phyloP scores from a whole-genome alignment of 768 basidiomycete genomes.

The Russula griseocarnosa region DNA sequence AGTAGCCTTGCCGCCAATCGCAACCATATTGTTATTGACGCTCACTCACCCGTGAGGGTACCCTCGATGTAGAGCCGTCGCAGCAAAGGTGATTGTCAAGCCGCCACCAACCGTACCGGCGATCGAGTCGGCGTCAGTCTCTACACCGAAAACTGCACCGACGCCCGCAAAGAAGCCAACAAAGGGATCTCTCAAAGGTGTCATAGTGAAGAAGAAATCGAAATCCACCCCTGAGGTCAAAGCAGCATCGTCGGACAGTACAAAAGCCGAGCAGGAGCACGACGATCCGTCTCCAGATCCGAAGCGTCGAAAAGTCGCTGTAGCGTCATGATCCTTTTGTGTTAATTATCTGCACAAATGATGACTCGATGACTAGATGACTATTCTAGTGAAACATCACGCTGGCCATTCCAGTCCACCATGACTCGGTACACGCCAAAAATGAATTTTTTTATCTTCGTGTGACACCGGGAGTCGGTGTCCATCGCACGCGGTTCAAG shows the following conservation, averaged over 20 bases:
- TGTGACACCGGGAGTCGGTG: constrained; percentile 60
- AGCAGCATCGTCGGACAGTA: constrained; percentile 23
- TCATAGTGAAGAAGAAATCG: constrained; percentile 72
- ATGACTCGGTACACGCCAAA: neutral
- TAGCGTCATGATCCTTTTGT: constrained; percentile 18
- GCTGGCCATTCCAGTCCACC: neutral
- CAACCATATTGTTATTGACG: neutral
- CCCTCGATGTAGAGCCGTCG: constrained; percentile 52
- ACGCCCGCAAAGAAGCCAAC: constrained; percentile 51
- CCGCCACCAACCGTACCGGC: constrained; percentile 36
- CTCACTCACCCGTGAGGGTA: constrained; percentile 12
- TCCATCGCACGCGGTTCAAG: constrained; percentile 68
- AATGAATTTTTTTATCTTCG: constrained; percentile 19
- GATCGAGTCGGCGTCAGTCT: constrained; percentile 25
- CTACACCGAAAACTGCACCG: constrained; percentile 32
- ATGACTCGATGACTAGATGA: constrained; percentile 16
- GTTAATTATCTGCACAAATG: constrained; percentile 18
- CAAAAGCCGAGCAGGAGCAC: constrained; percentile 20
- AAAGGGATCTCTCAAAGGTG: constrained; percentile 71
- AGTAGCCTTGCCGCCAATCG: constrained; percentile 29
- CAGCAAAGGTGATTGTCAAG: constrained; percentile 54
- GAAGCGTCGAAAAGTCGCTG: constrained; percentile 57
- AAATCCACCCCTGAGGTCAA: constrained; percentile 37
- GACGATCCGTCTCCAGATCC: constrained; percentile 29
- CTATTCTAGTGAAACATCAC: neutral